A percentile compares a stretch with the other conserved stretches of the same genome.
Evolutionary conservation across 441 rosid genomes (phyloP).

Genomic region (Erodium texanum): DNA sequence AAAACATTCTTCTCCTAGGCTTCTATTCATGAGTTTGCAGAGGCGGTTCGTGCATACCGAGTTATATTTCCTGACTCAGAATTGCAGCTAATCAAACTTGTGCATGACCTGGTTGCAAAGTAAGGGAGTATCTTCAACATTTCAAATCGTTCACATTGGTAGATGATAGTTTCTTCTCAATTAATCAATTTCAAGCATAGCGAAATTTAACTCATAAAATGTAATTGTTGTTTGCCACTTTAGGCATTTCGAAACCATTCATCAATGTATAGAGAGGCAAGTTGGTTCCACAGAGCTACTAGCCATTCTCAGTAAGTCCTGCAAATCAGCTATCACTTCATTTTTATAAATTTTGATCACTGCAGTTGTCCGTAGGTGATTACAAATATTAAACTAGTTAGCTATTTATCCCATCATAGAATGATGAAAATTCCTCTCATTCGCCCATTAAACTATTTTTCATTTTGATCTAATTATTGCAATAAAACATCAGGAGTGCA

Average conservation of each 20-base stretch:
- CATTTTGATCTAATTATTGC: neutral
- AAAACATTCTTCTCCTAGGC: conserved; percentile 36
- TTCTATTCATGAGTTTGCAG: conserved; percentile 72
- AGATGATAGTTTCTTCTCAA: conserved; percentile 6
- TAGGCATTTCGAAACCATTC: conserved; percentile 70
- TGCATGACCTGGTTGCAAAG: conserved; percentile 61
- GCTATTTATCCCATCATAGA: neutral
- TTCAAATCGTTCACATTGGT: conserved; percentile 4
- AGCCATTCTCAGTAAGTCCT: conserved; percentile 52
- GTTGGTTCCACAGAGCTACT: conserved; percentile 52
- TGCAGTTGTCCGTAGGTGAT: neutral
- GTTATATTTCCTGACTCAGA: conserved; percentile 91
- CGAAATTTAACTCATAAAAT: conserved; percentile 11
- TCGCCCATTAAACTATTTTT: conserved; percentile 1
- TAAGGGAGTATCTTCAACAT: conserved; percentile 17
- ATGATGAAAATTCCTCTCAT: conserved; percentile 14
- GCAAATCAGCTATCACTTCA: conserved; percentile 19
- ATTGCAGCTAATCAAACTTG: conserved; percentile 65
- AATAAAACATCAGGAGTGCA: neutral
- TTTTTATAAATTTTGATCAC: conserved; percentile 13
- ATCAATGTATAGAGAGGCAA: conserved; percentile 47
- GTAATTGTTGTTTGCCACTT: conserved; percentile 17
- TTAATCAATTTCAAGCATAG: neutral
- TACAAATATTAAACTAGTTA: neutral
- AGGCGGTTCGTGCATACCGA: conserved; percentile 83